A percentile compares a stretch with the other conserved stretches of the same genome.
Conservation (phyloP, 768 basidiomycete genomes). For the Hortiboletus flavorubellus region DNA sequence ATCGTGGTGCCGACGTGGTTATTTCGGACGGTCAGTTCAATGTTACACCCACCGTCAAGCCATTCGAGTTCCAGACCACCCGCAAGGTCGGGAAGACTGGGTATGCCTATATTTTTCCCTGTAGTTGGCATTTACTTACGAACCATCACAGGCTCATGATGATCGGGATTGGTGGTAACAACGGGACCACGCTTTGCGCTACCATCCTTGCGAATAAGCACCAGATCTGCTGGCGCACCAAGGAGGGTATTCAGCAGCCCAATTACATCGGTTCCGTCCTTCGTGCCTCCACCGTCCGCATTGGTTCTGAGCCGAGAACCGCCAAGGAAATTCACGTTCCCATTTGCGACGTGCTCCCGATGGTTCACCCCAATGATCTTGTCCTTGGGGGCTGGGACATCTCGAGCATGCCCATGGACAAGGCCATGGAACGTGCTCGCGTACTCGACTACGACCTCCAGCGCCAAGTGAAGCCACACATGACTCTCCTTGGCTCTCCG, state of each 20-base stretch:
- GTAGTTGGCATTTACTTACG: background rate
- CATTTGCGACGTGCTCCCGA: constrained; percentile 88
- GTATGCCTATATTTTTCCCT: constrained; percentile 45
- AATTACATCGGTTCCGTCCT: constrained; percentile 98
- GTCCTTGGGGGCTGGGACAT: constrained; percentile 99
- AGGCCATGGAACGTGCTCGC: constrained; percentile 89
- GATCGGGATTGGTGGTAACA: constrained; percentile 97
- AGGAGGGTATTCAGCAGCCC: constrained; percentile 86
- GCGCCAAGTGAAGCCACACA: constrained; percentile 86
- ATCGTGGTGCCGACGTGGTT: constrained; percentile 72
- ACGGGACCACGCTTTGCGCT: constrained; percentile 90
- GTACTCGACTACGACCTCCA: constrained; percentile 97
- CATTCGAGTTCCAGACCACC: constrained; percentile 89
- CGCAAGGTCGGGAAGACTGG: constrained; percentile 88
- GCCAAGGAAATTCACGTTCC: constrained; percentile 93
- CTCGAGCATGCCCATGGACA: constrained; percentile 77
- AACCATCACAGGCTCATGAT: constrained; percentile 74
- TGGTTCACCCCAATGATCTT: constrained; percentile 98
- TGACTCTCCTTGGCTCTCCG: constrained; percentile 77
- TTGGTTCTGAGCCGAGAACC: constrained; percentile 75
- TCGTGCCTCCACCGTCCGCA: constrained; percentile 90
- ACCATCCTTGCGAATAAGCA: constrained; percentile 96
- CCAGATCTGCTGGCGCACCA: constrained; percentile 93
- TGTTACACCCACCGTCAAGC: constrained; percentile 74
- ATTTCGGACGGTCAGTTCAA: constrained; percentile 71